Conservation (phyloP, 2,329 filamentous ascomycete species). For the Venturia pyrina region DNA sequence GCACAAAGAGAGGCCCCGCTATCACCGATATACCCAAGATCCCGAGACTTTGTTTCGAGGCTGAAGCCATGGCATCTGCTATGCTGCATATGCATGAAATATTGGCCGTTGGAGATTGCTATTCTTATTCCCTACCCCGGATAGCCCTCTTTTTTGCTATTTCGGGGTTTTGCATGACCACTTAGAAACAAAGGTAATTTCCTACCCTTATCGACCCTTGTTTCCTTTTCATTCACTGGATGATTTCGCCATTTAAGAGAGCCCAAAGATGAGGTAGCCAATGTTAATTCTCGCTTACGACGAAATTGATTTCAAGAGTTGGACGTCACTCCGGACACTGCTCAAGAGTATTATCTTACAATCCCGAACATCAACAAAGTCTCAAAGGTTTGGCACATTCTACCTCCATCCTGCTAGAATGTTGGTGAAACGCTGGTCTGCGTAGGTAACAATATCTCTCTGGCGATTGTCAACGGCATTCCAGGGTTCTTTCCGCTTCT, state of each 20-base stretch:
- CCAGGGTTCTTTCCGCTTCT: background rate
- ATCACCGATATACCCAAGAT: background rate
- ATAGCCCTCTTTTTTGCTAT: background rate
- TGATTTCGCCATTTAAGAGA: background rate
- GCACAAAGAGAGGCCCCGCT: background rate
- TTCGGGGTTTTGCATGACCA: background rate
- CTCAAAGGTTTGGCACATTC: background rate
- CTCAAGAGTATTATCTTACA: background rate
- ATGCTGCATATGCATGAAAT: background rate
- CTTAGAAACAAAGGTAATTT: background rate
- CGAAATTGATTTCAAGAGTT: background rate
- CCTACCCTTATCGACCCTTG: background rate
- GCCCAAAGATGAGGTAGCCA: background rate
- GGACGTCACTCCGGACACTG: background rate
- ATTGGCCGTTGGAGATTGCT: slow-evolving; percentile 5
- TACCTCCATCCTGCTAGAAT: background rate
- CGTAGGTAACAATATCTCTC: background rate
- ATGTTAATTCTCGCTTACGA: background rate
- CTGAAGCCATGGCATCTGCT: background rate
- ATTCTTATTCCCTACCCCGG: background rate
- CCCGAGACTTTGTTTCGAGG: background rate
- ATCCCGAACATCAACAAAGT: background rate
- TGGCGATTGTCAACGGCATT: background rate
- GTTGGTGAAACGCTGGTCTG: background rate
- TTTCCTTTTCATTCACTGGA: background rate